phyloP scores from a whole-genome alignment of 2,329 filamentous ascomycete genomes.

The Fusarium nanum region DNA sequence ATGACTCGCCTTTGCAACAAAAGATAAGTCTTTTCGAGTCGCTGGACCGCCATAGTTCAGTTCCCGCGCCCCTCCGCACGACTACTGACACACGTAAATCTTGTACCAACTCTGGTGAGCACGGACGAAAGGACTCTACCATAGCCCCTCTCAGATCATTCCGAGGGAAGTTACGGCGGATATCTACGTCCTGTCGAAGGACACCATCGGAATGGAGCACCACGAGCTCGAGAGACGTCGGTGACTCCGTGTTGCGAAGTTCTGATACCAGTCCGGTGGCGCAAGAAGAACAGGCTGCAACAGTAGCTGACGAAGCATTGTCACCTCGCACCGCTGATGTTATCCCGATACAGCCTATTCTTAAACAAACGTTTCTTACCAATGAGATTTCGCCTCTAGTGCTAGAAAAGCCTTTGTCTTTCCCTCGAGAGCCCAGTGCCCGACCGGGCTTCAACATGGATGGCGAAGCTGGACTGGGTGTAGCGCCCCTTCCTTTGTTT shows the following conservation, averaged over 20 bases:
- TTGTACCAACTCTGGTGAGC: neutral
- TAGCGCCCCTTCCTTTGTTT: constrained; percentile 12
- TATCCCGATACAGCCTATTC: constrained; percentile 9
- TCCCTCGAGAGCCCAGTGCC: neutral
- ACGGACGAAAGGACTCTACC: neutral
- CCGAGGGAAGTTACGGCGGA: constrained; percentile 28
- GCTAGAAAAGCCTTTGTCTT: constrained; percentile 13
- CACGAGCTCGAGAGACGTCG: constrained; percentile 12
- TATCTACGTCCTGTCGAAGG: constrained; percentile 38
- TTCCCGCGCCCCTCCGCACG: neutral
- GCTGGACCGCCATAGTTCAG: constrained; percentile 26
- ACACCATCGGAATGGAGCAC: constrained; percentile 38
- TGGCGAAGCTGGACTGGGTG: constrained; percentile 29
- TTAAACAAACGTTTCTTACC: constrained; percentile 14
- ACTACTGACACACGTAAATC: neutral
- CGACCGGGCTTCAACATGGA: constrained; percentile 39
- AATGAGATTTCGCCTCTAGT: constrained; percentile 27
- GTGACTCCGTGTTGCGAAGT: neutral
- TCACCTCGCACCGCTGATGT: constrained; percentile 20
- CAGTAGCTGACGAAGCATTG: neutral
- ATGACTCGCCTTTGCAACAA: constrained; percentile 43
- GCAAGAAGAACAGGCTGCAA: neutral
- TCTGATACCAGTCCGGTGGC: neutral
- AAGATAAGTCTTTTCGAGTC: constrained; percentile 50
- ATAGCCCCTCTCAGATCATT: constrained; percentile 11